These are phyloP conservation scores for Coprinopsis cinerea DNA, from an alignment of 768 basidiomycete genomes.

Conservation along the genomic window DNA sequence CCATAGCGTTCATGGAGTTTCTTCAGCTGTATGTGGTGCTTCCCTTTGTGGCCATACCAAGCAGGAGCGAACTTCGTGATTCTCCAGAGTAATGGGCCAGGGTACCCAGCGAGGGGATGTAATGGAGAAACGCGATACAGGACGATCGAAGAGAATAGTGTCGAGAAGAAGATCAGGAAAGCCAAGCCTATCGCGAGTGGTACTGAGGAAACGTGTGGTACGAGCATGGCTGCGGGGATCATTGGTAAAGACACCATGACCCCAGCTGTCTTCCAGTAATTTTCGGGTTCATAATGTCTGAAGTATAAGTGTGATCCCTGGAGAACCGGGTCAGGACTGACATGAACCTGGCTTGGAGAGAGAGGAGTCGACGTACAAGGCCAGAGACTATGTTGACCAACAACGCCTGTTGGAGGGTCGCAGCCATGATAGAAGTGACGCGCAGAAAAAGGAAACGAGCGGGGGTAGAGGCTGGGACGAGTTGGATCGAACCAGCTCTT, in stretches of 20 bases:
- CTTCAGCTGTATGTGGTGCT: conserved; percentile 22
- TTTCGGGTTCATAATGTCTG: conserved; percentile 5
- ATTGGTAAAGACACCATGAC: conserved; percentile 4
- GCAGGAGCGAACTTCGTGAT: conserved; percentile 22
- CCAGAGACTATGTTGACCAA: not conserved
- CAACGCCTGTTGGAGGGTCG: conserved; percentile 1
- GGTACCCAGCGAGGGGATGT: conserved; percentile 32
- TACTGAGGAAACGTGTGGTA: conserved; percentile 1
- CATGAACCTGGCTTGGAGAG: not conserved
- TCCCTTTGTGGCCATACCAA: conserved; percentile 20
- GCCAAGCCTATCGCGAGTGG: not conserved
- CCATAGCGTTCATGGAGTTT: conserved; percentile 28
- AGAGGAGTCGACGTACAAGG: not conserved
- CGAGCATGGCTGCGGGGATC: conserved; percentile 2
- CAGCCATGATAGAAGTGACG: not conserved
- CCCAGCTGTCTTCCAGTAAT: conserved; percentile 8
- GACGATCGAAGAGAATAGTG: conserved; percentile 12
- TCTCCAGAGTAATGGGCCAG: conserved; percentile 29
- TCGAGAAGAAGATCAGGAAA: conserved; percentile 6
- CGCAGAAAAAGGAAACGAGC: not conserved
- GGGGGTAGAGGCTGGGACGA: not conserved
- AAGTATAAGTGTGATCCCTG: conserved; percentile 8
- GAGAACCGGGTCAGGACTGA: not conserved
- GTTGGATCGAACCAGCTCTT: too few species aligned
- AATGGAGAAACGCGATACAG: conserved; percentile 32